A percentile compares a stretch with the other conserved stretches of the same genome.
phyloP scores from a whole-genome alignment of 2,329 filamentous ascomycete species.

The Trichoderma oligosporum region DNA sequence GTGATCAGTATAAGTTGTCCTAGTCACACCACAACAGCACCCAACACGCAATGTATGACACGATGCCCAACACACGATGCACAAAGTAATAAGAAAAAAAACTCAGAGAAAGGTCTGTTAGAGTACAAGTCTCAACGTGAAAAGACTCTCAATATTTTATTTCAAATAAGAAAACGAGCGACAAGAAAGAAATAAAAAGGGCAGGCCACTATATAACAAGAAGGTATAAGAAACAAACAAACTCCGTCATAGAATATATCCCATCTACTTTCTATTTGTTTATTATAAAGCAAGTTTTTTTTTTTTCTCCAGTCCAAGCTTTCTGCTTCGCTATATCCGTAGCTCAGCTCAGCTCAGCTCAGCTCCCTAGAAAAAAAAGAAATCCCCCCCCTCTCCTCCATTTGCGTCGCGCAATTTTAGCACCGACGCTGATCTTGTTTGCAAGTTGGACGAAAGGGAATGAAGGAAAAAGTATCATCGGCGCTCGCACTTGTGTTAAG shows the following conservation, averaged over 20 bases:
- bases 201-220: neutral
- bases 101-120: too few relatives aligned
- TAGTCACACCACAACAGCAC: neutral
- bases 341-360: slow-evolving; percentile 4
- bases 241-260: slow-evolving; percentile 10
- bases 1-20: neutral
- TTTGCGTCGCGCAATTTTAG: neutral
- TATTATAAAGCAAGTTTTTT: neutral
- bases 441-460: too few relatives aligned
- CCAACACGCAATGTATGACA: neutral
- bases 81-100: too few relatives aligned
- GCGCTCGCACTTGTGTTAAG: slow-evolving; percentile 11
- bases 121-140: too few relatives aligned
- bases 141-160: too few relatives aligned
- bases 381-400: too few relatives aligned
- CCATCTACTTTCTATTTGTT: too few relatives aligned
- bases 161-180: too few relatives aligned
- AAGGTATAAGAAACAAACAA: neutral
- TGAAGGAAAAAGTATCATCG: neutral
- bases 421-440: neutral
- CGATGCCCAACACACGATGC: neutral
- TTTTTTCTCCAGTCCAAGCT: too few relatives aligned
- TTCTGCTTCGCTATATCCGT: neutral
- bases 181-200: neutral
- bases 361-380: too few relatives aligned